Conservation (phyloP, 176 grass and related monocot genomes). For the Phyllostachys edulis region DNA sequence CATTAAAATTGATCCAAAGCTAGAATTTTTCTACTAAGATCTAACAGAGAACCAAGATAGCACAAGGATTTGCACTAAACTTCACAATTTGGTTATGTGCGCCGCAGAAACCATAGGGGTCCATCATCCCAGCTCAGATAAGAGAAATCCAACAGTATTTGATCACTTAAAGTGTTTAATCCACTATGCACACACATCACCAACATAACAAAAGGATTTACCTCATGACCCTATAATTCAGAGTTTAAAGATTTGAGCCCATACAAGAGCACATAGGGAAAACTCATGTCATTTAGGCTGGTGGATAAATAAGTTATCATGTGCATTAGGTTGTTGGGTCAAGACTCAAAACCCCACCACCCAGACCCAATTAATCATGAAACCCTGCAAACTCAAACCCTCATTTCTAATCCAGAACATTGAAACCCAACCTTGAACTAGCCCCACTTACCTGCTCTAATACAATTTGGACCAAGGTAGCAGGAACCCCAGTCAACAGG, state of each 20-base stretch:
- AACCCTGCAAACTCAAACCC: not conserved
- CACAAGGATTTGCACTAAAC: not conserved
- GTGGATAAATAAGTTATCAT: not conserved
- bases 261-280: not conserved
- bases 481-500: not conserved
- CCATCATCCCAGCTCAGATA: not conserved
- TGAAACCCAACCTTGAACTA: not conserved
- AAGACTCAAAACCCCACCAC: not conserved
- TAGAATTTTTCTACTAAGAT: not conserved
- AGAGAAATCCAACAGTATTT: not conserved
- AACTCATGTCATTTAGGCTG: not conserved
- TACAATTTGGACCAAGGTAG: not conserved
- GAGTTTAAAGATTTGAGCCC: not conserved
- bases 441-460: not conserved
- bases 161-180: not conserved
- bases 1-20: not conserved
- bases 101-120: not conserved
- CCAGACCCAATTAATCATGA: not conserved
- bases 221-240: constrained; percentile 3
- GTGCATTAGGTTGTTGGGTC: not conserved
- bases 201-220: not conserved
- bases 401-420: not conserved
- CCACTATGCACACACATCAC: not conserved
- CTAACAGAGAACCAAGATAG: not conserved
- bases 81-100: not conserved